phyloP scores from a whole-genome alignment of 768 basidiomycete species.

The Lactarius tabidus region DNA sequence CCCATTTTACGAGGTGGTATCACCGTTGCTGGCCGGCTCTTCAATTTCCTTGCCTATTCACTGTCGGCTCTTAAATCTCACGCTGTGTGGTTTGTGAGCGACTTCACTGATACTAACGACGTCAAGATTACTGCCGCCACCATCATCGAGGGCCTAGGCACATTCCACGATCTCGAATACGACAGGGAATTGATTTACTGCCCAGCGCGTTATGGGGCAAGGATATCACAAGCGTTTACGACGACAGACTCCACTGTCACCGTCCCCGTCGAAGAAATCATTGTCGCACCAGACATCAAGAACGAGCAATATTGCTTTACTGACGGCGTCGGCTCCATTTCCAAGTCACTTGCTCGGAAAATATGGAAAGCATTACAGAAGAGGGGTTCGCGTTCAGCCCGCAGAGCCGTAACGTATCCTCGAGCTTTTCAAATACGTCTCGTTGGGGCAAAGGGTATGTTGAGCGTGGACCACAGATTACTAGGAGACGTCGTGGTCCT shows the following conservation, averaged over 20 bases:
- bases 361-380: slow-evolving; percentile 43
- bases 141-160: slow-evolving; percentile 55
- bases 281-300: slow-evolving; percentile 46
- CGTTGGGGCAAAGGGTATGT: slow-evolving; percentile 62
- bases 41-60: slow-evolving; percentile 67
- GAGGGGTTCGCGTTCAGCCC: slow-evolving; percentile 36
- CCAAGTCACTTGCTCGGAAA: slow-evolving; percentile 46
- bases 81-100: slow-evolving; percentile 59
- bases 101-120: slow-evolving; percentile 40
- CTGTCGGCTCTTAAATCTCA: slow-evolving; percentile 65
- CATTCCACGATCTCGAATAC: slow-evolving; percentile 44
- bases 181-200: slow-evolving; percentile 50
- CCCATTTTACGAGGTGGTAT: slow-evolving; percentile 43
- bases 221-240: slow-evolving; percentile 72
- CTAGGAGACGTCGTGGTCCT: slow-evolving; percentile 48
- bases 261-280: slow-evolving; percentile 38
- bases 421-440: slow-evolving; percentile 59
- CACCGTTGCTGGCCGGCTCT: slow-evolving; percentile 50
- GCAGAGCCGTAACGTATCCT: slow-evolving; percentile 37
- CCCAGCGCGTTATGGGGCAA: slow-evolving; percentile 67
- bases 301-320: slow-evolving; percentile 49
- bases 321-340: slow-evolving; percentile 68
- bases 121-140: slow-evolving; percentile 36
- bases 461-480: slow-evolving; percentile 54
- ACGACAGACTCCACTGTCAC: slow-evolving; percentile 60